phyloP scores from a whole-genome alignment of 371 early-diverging fungal species.

The Blyttiomyces sp. region DNA sequence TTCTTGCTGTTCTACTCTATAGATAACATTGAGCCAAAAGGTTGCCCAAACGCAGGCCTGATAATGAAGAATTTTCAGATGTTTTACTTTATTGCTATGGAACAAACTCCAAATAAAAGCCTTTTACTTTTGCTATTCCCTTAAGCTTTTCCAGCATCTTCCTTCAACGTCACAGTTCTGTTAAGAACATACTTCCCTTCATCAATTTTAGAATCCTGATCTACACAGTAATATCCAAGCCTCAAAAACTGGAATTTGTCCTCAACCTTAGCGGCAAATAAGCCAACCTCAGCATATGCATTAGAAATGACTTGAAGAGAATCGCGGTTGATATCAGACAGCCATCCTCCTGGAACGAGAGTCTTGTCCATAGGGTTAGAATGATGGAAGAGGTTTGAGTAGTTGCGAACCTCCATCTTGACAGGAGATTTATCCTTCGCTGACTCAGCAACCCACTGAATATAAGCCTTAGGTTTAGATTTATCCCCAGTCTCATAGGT shows the following conservation, averaged over 20 bases:
- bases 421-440: slow-evolving; percentile 80
- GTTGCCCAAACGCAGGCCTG: too few species aligned
- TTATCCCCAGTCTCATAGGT: slow-evolving; percentile 73
- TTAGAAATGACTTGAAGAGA: slow-evolving; percentile 68
- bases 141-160: slow-evolving; percentile 70
- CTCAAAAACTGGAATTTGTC: slow-evolving; percentile 95
- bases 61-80: too few species aligned
- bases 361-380: slow-evolving; percentile 79
- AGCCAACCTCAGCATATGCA: slow-evolving; percentile 82
- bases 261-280: slow-evolving; percentile 64
- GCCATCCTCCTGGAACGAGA: slow-evolving; percentile 82
- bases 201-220: slow-evolving; percentile 76
- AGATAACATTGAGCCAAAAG: slow-evolving; percentile 22
- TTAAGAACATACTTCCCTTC: slow-evolving; percentile 71
- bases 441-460: slow-evolving; percentile 96
- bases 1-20: too few species aligned
- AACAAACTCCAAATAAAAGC: too few species aligned
- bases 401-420: slow-evolving; percentile 77
- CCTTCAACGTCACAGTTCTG: slow-evolving; percentile 88
- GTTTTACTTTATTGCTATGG: too few species aligned
- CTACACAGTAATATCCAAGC: slow-evolving; percentile 97
- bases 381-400: slow-evolving; percentile 86
- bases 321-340: slow-evolving; percentile 87
- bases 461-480: slow-evolving; percentile 92
- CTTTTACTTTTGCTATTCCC: too few species aligned